A percentile compares a stretch with the other conserved stretches of the same genome.
phyloP scores from a whole-genome alignment of 345 rosid species.

The Mallotus nudiflorus region DNA sequence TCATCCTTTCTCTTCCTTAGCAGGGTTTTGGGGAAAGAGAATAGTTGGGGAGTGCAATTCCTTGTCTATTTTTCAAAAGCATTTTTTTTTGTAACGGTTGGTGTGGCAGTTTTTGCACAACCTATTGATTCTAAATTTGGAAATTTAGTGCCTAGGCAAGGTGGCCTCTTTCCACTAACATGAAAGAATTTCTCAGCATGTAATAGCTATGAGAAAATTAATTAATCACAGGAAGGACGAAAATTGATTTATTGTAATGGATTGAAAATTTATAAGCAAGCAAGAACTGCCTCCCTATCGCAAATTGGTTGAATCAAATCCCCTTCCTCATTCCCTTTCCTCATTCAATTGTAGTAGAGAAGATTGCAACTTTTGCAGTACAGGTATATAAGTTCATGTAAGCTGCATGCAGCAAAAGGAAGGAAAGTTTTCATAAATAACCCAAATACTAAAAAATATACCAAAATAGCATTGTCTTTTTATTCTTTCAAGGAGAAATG shows the following conservation, averaged over 20 bases:
- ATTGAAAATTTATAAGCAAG: no score
- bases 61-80: slow-evolving; percentile 1
- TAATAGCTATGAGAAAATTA: slow-evolving; percentile 10
- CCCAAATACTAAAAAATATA: no score
- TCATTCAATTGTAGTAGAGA: no score
- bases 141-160: slow-evolving; percentile 14
- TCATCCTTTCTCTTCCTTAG: not conserved
- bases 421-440: no score
- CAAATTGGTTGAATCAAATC: no score
- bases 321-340: no score
- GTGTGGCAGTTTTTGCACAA: not conserved
- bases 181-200: not conserved
- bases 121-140: slow-evolving; percentile 4
- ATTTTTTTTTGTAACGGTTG: slow-evolving; percentile 26
- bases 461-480: no score
- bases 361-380: no score
- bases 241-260: slow-evolving; percentile 14
- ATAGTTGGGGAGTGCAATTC: not conserved
- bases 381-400: no score
- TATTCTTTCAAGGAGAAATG: no score
- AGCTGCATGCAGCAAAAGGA: no score
- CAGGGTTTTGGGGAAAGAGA: slow-evolving; percentile 8
- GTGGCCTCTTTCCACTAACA: slow-evolving; percentile 8
- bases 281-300: no score
- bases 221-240: not conserved